A percentile compares a stretch with the other conserved stretches of the same genome.
Evolutionary conservation across 805 yeast genomes (phyloP).

Genomic region (Grigorovia transvaalensis): DNA sequence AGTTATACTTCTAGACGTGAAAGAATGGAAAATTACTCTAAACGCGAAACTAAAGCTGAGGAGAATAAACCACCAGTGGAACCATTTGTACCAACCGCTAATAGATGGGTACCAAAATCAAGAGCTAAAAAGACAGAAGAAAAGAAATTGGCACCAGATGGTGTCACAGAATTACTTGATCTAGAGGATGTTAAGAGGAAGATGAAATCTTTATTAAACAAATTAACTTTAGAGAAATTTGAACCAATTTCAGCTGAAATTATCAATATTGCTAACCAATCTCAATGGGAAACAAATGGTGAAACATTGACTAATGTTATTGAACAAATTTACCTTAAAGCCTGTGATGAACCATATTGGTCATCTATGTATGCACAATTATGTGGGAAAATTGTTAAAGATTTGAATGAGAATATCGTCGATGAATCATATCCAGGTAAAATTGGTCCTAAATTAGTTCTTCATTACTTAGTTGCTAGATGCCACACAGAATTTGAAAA

Average conservation of each 20-base stretch:
- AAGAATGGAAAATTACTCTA: slow-evolving; percentile 30
- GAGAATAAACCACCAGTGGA: slow-evolving; percentile 37
- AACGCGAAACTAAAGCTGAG: slow-evolving; percentile 24
- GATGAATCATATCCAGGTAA: slow-evolving; percentile 43
- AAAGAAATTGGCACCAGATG: slow-evolving; percentile 68
- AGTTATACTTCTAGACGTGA: slow-evolving; percentile 34
- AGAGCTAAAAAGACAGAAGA: slow-evolving; percentile 44
- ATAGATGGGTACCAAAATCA: slow-evolving; percentile 88
- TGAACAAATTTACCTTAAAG: slow-evolving; percentile 83
- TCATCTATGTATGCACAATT: slow-evolving; percentile 90
- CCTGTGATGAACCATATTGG: slow-evolving; percentile 98
- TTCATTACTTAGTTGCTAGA: slow-evolving; percentile 68
- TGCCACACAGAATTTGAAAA: slow-evolving; percentile 91
- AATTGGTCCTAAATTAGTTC: slow-evolving; percentile 63
- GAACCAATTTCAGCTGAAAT: slow-evolving; percentile 70
- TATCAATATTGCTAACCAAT: slow-evolving; percentile 68
- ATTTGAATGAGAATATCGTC: slow-evolving; percentile 52
- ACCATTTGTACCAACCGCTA: slow-evolving; percentile 70
- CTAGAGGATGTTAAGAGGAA: slow-evolving; percentile 72
- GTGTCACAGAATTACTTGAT: slow-evolving; percentile 50
- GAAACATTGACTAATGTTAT: slow-evolving; percentile 70
- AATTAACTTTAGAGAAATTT: slow-evolving; percentile 87
- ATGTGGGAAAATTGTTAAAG: slow-evolving; percentile 69
- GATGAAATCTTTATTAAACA: slow-evolving; percentile 80
- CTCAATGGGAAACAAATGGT: slow-evolving; percentile 78